Conservation (phyloP, 306 rosid genomes). For the Comarum palustre region DNA sequence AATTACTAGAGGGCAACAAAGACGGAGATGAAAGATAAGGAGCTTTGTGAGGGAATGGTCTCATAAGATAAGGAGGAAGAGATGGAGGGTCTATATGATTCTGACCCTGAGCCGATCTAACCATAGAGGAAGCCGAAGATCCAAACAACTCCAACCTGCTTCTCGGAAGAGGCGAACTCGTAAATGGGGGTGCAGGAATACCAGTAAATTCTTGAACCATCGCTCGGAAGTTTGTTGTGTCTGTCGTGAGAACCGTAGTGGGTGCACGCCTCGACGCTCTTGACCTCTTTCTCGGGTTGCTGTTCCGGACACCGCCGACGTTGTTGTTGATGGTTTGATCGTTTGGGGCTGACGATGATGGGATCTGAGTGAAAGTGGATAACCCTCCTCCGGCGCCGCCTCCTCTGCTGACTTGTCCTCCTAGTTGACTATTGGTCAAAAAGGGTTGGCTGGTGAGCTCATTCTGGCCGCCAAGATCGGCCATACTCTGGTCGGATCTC, state of each 20-base stretch:
- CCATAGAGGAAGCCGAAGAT: slow-evolving; percentile 24
- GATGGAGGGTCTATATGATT: slow-evolving; percentile 38
- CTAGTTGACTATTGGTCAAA: slow-evolving; percentile 36
- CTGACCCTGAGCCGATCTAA: slow-evolving; percentile 28
- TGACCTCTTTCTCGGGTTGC: slow-evolving; percentile 73
- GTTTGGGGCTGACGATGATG: slow-evolving; percentile 22
- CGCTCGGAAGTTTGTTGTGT: slow-evolving; percentile 90
- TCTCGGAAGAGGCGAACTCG: slow-evolving; percentile 61
- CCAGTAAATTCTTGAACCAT: slow-evolving; percentile 99
- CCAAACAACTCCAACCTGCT: slow-evolving; percentile 68
- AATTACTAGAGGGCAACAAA: slow-evolving; percentile 19
- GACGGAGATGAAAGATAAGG: slow-evolving; percentile 23
- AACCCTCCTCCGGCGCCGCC: slow-evolving; percentile 7
- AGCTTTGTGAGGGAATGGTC: slow-evolving; percentile 72
- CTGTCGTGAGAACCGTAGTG: slow-evolving; percentile 83
- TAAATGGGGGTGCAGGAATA: slow-evolving; percentile 85
- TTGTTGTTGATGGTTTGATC: slow-evolving; percentile 16
- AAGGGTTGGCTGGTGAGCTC: slow-evolving; percentile 33
- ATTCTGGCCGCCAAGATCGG: slow-evolving; percentile 38
- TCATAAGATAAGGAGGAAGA: slow-evolving; percentile 53
- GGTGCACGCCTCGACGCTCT: slow-evolving; percentile 97
- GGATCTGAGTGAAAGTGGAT: slow-evolving; percentile 30
- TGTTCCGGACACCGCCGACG: slow-evolving; percentile 40
- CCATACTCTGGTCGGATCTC: slow-evolving; percentile 51
- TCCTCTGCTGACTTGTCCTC: slow-evolving; percentile 31